Conservation (phyloP, 2,329 filamentous ascomycete genomes). For the Hypocrella siamensis region DNA sequence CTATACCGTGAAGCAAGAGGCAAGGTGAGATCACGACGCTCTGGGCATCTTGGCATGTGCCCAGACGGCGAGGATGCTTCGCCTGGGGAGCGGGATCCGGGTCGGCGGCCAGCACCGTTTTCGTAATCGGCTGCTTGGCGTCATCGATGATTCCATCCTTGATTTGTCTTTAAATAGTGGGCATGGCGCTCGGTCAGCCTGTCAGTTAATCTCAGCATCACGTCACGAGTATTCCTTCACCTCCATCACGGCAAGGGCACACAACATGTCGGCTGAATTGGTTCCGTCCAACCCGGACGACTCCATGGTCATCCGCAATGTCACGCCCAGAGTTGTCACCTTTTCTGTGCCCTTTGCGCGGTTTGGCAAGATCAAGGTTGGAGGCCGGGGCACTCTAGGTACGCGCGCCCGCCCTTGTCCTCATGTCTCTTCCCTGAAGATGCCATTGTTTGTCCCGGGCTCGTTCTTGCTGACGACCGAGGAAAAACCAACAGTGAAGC, state of each 20-base stretch:
- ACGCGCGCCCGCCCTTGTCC: slow-evolving; percentile 11
- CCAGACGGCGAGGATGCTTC: too few relatives aligned
- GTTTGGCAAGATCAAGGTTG: slow-evolving; percentile 65
- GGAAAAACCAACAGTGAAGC: slow-evolving; percentile 44
- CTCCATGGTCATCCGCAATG: slow-evolving; percentile 78
- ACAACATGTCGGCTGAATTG: slow-evolving; percentile 44
- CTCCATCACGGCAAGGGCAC: slow-evolving; percentile 3
- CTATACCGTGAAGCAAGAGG: too few relatives aligned
- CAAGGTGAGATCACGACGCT: too few relatives aligned
- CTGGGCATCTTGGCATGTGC: too few relatives aligned
- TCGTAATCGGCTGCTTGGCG: too few relatives aligned
- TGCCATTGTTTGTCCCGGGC: slow-evolving; percentile 1
- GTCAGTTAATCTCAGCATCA: neutral
- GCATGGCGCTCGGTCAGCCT: neutral
- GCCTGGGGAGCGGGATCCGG: too few relatives aligned
- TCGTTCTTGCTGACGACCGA: neutral
- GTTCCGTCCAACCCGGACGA: slow-evolving; percentile 57
- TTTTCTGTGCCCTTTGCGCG: slow-evolving; percentile 74
- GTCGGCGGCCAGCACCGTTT: too few relatives aligned
- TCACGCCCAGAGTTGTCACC: slow-evolving; percentile 65
- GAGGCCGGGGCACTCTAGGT: slow-evolving; percentile 78
- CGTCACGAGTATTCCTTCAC: slow-evolving; percentile 2
- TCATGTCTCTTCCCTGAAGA: neutral
- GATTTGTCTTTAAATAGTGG: slow-evolving; percentile 1
- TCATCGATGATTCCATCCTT: slow-evolving; percentile 2